Base-by-base conservation (phyloP, 1,139 yeast genomes). In the Eremothecium sinecaudum region DNA sequence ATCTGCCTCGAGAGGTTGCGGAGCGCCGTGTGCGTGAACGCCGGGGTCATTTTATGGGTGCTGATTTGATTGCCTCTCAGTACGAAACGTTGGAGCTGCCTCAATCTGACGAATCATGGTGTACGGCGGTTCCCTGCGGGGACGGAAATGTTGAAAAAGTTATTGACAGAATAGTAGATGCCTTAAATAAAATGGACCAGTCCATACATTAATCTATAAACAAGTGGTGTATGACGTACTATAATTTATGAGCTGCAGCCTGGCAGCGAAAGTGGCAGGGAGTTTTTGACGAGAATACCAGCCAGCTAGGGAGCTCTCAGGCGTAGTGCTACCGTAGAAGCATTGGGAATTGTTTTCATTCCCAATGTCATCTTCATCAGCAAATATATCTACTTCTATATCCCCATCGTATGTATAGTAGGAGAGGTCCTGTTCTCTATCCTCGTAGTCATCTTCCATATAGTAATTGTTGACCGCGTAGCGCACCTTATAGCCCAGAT, bases 1-100 rank as follows among this genome's bases (percentile, higher is more conserved):
- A 73, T 50, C 79, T 86, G 9, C 63, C 74, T 4, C 70, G 66
- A 45, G 79, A 75, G 7, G 80, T 70, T 45, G 67, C 86, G 33
- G 44, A 70, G 14, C 56, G 61, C 24, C 67, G 97, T 35, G 80
- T 84, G 34, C 61, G 60, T 11, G 56, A 61, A 12, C 67, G 98
- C 43, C 58, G 69, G 45, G 75, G 74, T 33, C 98, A 90, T 52
- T 90, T 69, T 56, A 87, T 90, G 95, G 84, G 84, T 49, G 66
- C 79, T 3, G 71, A 73, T 38, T 83, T 86, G 96, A 75, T 86
- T 28, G 67, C 70, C 40, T 76, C 87, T 15, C 97, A 86, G 53
- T 76, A 76, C 44, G 73, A 66, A 7, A 75, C 75, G 39, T 70
- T 83, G 73, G 79, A 86, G 53, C 61, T 81, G 4, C 96, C 96